Evolutionary conservation across 2,329 filamentous ascomycete species (phyloP), one percentile per base, ranked within the genome.

Genomic region (Calycina herbarum): DNA sequence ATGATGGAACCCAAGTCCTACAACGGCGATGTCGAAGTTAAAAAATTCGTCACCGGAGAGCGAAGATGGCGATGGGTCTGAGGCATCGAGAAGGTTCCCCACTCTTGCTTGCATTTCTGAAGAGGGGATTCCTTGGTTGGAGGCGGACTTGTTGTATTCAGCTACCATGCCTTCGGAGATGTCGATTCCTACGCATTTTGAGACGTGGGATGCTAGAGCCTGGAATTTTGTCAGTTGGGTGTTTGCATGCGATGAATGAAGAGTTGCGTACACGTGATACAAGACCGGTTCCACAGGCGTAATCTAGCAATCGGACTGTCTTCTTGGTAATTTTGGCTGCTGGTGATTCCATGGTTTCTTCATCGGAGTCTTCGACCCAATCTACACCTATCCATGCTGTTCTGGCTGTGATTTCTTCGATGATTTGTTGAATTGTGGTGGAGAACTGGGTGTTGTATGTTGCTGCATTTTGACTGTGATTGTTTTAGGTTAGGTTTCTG

Each of bases 251-350:
- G 35, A 42, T 45, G 60, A 62, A 7, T 8, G 42, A 48, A 38
- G 48, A 63, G 56, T 17, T 8, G 78, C 82, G 70, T 74, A 90
- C 88, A 76, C 84, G 82, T 13, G 89, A 89, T 68, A 91, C 80
- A 63, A 86, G 77, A 1, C 89, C 89, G 5, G 89, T 88, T 8
- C 91, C 91, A 73, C 90, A 93, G 17, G 91, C 91, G 76, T 93
- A 94, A 75, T 94, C 91, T 1, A 93, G 80, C 24, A 92, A 77
- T 57, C 83, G 82, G 54, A 86, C 80, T 64, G 71, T 73, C 72
- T 71, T 79, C 59, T 67, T 63, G 27, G 59, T 20, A 64, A 67
- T 35, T 63, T 65, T 65, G 51, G 33, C 31, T 60, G 62, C 31
- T 33, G 45, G 27, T 7, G 58, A 7, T 3, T 64, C 31, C 1